Percentiles rank a stretch among this genome's conserved stretches.
Evolutionary conservation across 2,329 filamentous ascomycete species (phyloP).

Genomic region (Exophiala xenobiotica): DNA sequence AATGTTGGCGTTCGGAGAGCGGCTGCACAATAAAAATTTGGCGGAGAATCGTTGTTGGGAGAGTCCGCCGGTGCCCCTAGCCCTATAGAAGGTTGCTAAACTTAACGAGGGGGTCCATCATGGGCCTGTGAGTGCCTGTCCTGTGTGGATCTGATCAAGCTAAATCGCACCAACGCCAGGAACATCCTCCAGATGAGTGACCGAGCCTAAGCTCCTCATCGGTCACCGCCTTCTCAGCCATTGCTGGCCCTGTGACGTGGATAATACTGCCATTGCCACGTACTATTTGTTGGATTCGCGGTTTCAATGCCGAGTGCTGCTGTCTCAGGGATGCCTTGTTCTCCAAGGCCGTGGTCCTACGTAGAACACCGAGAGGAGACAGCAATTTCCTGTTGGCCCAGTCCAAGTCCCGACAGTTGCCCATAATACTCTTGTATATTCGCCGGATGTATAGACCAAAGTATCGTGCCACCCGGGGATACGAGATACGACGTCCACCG

Average conservation of each 20-base stretch:
- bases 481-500: conserved; percentile 24
- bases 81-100: conserved; percentile 25
- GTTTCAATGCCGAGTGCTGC: neutral
- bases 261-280: neutral
- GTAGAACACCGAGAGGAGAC: neutral
- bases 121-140: too few relatives aligned
- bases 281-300: conserved; percentile 1
- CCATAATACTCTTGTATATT: conserved; percentile 1
- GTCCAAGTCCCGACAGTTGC: neutral
- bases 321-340: neutral
- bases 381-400: conserved; percentile 1
- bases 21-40: conserved; percentile 16
- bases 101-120: conserved; percentile 14
- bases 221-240: conserved; percentile 2
- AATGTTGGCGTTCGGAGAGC: conserved; percentile 25
- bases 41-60: conserved; percentile 17
- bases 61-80: neutral
- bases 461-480: conserved; percentile 6
- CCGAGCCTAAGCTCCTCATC: neutral
- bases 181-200: conserved; percentile 2
- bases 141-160: neutral
- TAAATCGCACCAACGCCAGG: conserved; percentile 20
- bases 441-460: conserved; percentile 4
- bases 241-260: conserved; percentile 11
- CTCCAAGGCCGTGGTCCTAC: neutral